phyloP scores from a whole-genome alignment of 2,329 filamentous ascomycete species.

The Calycina herbarum region DNA sequence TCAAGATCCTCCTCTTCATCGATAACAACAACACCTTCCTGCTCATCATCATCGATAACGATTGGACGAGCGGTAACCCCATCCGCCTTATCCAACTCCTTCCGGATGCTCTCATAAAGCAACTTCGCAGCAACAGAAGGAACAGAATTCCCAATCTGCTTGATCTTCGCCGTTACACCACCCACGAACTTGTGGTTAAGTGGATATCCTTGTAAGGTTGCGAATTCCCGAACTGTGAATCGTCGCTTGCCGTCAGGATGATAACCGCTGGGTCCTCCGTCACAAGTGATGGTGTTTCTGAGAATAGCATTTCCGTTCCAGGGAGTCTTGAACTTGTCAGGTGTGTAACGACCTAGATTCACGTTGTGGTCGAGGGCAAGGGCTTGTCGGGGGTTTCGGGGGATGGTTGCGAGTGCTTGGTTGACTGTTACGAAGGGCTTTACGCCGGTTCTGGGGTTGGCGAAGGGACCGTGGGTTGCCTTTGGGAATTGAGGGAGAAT shows the following conservation, averaged over 20 bases:
- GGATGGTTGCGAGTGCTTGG: slow-evolving; percentile 30
- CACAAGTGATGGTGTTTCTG: slow-evolving; percentile 66
- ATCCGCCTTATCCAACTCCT: slow-evolving; percentile 6
- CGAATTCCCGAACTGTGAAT: slow-evolving; percentile 67
- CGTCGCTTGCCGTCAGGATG: slow-evolving; percentile 62
- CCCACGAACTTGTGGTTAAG: slow-evolving; percentile 54
- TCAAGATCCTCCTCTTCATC: not conserved
- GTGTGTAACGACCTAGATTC: slow-evolving; percentile 23
- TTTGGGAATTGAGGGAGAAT: slow-evolving; percentile 63
- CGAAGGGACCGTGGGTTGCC: slow-evolving; percentile 53
- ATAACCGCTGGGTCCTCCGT: slow-evolving; percentile 61
- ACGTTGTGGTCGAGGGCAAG: slow-evolving; percentile 44
- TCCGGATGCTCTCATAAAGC: slow-evolving; percentile 29
- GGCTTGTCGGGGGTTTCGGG: slow-evolving; percentile 20
- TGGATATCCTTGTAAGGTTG: slow-evolving; percentile 69
- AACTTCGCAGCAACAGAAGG: slow-evolving; percentile 57
- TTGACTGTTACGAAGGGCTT: slow-evolving; percentile 47
- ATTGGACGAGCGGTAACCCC: not conserved
- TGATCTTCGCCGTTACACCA: slow-evolving; percentile 45
- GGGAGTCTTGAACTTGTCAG: slow-evolving; percentile 24
- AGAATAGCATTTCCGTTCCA: slow-evolving; percentile 52
- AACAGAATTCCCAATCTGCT: slow-evolving; percentile 77
- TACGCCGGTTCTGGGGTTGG: slow-evolving; percentile 38
- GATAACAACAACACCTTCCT: not conserved
- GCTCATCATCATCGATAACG: not conserved